Base-by-base conservation (phyloP, 2,329 filamentous ascomycete species). In the Hypoxylon rubiginosum region DNA sequence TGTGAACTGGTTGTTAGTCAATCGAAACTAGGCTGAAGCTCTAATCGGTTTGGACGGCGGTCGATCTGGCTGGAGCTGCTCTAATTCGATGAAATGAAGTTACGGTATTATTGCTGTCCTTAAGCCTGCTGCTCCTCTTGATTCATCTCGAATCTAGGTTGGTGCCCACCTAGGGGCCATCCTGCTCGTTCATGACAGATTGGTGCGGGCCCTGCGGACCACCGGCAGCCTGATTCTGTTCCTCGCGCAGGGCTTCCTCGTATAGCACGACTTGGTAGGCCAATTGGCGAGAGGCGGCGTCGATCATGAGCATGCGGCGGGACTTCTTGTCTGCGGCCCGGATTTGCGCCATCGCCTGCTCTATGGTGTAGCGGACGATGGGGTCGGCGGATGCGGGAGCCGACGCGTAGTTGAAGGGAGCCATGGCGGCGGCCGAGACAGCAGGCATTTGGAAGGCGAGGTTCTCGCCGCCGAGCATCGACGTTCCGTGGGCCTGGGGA, bases 221-320 rank as follows among this genome's bases (percentile, higher is more conserved):
- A 9, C 43, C 43, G 21, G 11, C 45, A 4, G 5, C 19, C 17
- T 77, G 74, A 17, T 70, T 62, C 48, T 74, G 71, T n/a, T 77
- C 73, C 19, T 78, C 75, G 21, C 75, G 72, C 17, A 74, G 54
- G 4, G 64, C 67, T 4, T 86, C 84, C 64, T 86, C 83, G 68
- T 84, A 86, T 67, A 86, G 82, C 19, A 81, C 79, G 48, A 88
- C 82, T 28, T 83, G 82, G 71, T 86, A 79, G 6, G 84, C 85
- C 32, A 89, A 79, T 75, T 88, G 84, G 73, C 84, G 82, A 11
- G 86, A 85, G 2, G 84, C 81, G 46, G 83, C 79, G 69, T 88
- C 85, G 57, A 89, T 82, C 69, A 84, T 80, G 54, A 85, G 81
- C 64, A 87, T 78, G 54, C 82, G 78, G 4, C 86, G 80, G 1